Evolutionary conservation across 768 basidiomycete species (phyloP).

Genomic region (Mycena epipterygia): DNA sequence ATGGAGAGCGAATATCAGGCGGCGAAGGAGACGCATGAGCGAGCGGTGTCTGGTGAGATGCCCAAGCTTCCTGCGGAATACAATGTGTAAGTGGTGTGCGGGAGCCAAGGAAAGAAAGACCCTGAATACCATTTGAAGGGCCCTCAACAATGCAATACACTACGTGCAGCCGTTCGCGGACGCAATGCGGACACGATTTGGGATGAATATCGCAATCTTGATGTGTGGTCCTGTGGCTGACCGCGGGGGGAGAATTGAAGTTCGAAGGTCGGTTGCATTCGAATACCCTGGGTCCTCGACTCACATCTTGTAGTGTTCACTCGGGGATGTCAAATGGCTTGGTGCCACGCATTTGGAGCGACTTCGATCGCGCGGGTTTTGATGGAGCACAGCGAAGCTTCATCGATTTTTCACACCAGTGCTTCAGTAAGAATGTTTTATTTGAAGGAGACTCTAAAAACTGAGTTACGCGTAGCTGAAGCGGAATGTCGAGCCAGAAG

Average conservation of each 20-base stretch:
- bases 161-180: constrained; percentile 29
- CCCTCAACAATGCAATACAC: background rate
- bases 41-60: background rate
- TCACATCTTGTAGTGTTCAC: background rate
- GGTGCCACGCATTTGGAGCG: constrained; percentile 2
- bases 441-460: background rate
- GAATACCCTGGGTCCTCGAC: background rate
- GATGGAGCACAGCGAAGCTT: background rate
- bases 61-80: background rate
- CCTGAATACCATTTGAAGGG: background rate
- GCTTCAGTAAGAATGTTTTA: constrained; percentile 11
- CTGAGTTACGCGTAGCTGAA: background rate
- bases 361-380: constrained; percentile 1
- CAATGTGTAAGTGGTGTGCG: background rate
- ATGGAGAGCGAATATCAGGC: background rate
- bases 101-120: background rate
- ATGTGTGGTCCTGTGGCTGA: constrained; percentile 23
- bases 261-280: constrained; percentile 6
- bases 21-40: background rate
- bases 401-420: constrained; percentile 4
- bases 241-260: constrained; percentile 22
- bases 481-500: constrained; percentile 1
- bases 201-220: constrained; percentile 14
- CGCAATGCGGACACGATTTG: background rate
- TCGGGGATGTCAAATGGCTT: constrained; percentile 5